A percentile compares a stretch with the other conserved stretches of the same genome.
Evolutionary conservation across 2,329 filamentous ascomycete species (phyloP).

Genomic region (Septoria linicola): DNA sequence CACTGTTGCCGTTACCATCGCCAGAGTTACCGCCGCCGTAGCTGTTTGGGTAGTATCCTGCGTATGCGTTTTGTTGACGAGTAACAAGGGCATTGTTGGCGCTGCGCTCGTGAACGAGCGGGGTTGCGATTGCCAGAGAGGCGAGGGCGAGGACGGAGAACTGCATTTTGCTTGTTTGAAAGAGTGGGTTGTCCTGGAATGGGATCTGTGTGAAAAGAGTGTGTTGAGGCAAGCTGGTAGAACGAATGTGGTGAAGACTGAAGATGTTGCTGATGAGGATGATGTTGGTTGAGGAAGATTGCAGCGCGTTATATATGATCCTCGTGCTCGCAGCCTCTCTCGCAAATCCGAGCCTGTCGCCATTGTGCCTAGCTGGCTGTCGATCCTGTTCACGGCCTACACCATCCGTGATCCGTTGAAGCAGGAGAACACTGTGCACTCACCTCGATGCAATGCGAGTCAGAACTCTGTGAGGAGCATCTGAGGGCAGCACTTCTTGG

Average conservation of each 20-base stretch:
- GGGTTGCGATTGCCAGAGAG: conserved; percentile 8
- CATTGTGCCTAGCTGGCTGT: no score
- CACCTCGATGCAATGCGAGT: no score
- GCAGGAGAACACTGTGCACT: no score
- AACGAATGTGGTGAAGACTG: conserved; percentile 1
- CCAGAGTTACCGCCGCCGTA: neutral
- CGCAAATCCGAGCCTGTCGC: no score
- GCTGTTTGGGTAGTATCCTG: neutral
- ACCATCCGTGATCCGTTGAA: no score
- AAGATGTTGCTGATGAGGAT: conserved; percentile 6
- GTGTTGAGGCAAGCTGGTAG: neutral
- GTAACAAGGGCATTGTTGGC: neutral
- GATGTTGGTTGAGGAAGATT: neutral
- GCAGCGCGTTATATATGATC: neutral
- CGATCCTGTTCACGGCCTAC: neutral
- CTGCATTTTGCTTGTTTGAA: conserved; percentile 14
- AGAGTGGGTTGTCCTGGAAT: neutral
- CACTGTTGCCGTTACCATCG: conserved; percentile 3
- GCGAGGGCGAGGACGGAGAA: conserved; percentile 16
- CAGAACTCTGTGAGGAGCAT: no score
- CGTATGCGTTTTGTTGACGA: neutral
- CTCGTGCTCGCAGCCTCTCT: no score
- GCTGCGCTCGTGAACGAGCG: neutral
- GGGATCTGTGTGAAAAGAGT: neutral
- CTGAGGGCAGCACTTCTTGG: no score